Evolutionary conservation across 768 basidiomycete genomes (phyloP), one percentile per base, ranked within the genome.

Genomic region (Nidularia pulvinata): DNA sequence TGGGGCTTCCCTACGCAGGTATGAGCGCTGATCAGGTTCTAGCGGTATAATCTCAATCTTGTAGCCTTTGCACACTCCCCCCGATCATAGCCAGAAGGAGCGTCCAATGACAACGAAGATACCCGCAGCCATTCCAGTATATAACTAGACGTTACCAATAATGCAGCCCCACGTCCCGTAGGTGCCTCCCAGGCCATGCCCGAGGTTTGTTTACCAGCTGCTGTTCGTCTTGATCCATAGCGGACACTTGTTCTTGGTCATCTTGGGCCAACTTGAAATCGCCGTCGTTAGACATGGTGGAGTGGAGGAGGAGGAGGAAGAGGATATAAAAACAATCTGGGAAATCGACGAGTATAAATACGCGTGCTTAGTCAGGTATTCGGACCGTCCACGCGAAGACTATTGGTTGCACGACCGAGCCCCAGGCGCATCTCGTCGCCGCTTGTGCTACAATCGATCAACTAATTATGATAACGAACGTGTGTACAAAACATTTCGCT

Each of bases 1-100:
- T 78, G 77, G 61, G 89, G 88, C 88, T 91, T 95, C 91, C 91
- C 92, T 93, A 91, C 93, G 93, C 93, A 93, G 91, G 90, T 92
- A 80, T 93, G 81, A 92, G 84, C 89, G 80, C 91, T 93, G 88
- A 82, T 91, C 93, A 95, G 91, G 93, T 94, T 94, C 90, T 72
- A 84, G 86, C 93, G 92, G 93, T 95, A 84, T 95, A 55, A 90
- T 95, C 93, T 95, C 93, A 95, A 93, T 73, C 91, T 83, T 74
- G 69, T 73, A 70, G 69, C 71, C 66, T 51, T 67, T 69, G 54
- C 59, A 50, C 52, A 61, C 61, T 56, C 57, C 61, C 37, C 33
- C 33, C 33, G 43, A 49, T 42, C 10, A 30, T 4, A 34, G 50
- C 14, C 42, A 46, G 37, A 59, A 55, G 58, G 58, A 19, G 19